Conservation (phyloP, 1,284 basidiomycete genomes). For the Pterula multifida region DNA sequence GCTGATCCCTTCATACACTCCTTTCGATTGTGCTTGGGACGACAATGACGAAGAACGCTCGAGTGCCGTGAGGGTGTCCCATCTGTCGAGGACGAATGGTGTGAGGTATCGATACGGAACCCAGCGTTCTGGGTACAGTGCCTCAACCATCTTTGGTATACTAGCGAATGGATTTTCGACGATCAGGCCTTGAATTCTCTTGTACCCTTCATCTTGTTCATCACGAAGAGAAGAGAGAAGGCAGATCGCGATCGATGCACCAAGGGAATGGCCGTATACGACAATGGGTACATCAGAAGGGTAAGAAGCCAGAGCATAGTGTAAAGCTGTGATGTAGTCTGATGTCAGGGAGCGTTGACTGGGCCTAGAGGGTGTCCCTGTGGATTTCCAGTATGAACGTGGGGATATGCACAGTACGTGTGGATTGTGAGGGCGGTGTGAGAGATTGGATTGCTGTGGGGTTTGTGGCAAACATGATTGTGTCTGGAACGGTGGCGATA, state of each 20-base stretch:
- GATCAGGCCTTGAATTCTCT: constrained; percentile 24
- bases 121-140: constrained; percentile 36
- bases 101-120: constrained; percentile 36
- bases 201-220: constrained; percentile 5
- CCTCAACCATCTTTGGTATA: constrained; percentile 35
- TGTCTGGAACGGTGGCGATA: not conserved
- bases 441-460: constrained; percentile 7
- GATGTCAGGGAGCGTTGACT: constrained; percentile 23
- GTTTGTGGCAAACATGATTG: constrained; percentile 4
- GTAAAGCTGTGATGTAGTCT: constrained; percentile 26
- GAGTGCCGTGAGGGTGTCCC: constrained; percentile 28
- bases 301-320: constrained; percentile 20
- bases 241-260: constrained; percentile 31
- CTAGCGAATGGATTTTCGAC: constrained; percentile 41
- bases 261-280: constrained; percentile 39
- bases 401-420: not conserved
- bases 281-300: constrained; percentile 21
- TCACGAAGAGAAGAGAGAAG: constrained; percentile 17
- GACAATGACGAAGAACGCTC: too few relatives aligned
- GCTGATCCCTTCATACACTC: too few relatives aligned
- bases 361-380: constrained; percentile 18
- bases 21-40: too few relatives aligned
- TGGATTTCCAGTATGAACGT: constrained; percentile 17
- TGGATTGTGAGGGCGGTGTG: constrained; percentile 2
- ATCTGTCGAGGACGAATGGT: constrained; percentile 30